Conservation (phyloP, 1,139 yeast species). For the Candida sanyaensis region DNA sequence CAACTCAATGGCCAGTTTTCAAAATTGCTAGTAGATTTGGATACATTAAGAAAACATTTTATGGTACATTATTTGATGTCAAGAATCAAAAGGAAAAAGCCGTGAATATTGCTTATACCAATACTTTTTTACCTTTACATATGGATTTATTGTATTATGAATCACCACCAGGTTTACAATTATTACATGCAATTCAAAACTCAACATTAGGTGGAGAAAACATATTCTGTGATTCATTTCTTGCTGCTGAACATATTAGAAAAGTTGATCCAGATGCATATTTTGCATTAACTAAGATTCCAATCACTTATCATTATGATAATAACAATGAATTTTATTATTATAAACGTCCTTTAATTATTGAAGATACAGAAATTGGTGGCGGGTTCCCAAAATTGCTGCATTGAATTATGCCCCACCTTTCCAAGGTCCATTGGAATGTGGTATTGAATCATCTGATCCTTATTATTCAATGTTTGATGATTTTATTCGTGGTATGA, state of each 20-base stretch:
- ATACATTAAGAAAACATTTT: slow-evolving; percentile 70
- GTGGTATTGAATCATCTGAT: slow-evolving; percentile 42
- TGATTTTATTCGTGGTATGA: slow-evolving; percentile 62
- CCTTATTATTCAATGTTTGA: slow-evolving; percentile 15
- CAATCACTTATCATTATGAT: slow-evolving; percentile 70
- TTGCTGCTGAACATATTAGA: slow-evolving; percentile 60
- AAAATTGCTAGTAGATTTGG: slow-evolving; percentile 64
- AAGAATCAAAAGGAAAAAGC: slow-evolving; percentile 56
- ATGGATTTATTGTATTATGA: slow-evolving; percentile 82
- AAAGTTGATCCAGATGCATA: slow-evolving; percentile 64
- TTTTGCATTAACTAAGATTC: slow-evolving; percentile 60
- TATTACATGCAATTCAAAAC: slow-evolving; percentile 67
- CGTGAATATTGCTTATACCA: slow-evolving; percentile 75
- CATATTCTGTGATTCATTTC: slow-evolving; percentile 72
- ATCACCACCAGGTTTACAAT: slow-evolving; percentile 81
- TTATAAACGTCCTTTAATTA: slow-evolving; percentile 65
- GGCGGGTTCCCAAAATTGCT: slow-evolving; percentile 40
- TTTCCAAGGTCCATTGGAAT: slow-evolving; percentile 79
- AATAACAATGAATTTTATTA: slow-evolving; percentile 66
- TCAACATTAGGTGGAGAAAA: slow-evolving; percentile 70
- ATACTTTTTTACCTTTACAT: slow-evolving; percentile 68
- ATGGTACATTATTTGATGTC: slow-evolving; percentile 76
- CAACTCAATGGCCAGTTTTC: slow-evolving; percentile 41
- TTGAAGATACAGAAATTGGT: slow-evolving; percentile 49
- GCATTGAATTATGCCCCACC: slow-evolving; percentile 82